Percentiles rank a stretch among this genome's conserved stretches.
Conservation (phyloP, 78 protist genomes). For the Protostelium mycophagum region DNA sequence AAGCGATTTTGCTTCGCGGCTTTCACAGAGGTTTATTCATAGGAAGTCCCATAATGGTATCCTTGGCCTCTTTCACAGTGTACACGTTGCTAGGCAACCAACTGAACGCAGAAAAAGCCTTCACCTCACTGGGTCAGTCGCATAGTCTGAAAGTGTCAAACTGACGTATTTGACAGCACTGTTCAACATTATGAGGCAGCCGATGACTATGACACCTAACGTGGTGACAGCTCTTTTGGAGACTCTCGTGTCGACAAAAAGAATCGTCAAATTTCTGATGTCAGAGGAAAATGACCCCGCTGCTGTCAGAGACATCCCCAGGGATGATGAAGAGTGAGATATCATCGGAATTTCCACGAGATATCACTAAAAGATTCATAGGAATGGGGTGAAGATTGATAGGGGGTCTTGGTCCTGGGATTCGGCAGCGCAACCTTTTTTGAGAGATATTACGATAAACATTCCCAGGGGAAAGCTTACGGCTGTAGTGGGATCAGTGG, state of each 20-base stretch:
- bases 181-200: conserved; percentile 84
- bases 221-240: conserved; percentile 62
- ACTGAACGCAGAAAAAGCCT: conserved; percentile 73
- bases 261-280: conserved; percentile 62
- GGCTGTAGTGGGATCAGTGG: conserved; percentile 83
- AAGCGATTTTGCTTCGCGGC: conserved; percentile 28
- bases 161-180: conserved; percentile 15
- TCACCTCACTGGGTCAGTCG: conserved; percentile 53
- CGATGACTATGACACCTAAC: conserved; percentile 75
- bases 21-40: conserved; percentile 3
- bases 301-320: conserved; percentile 12
- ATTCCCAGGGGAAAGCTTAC: conserved; percentile 40
- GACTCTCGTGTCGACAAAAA: conserved; percentile 62
- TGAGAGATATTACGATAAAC: conserved; percentile 13
- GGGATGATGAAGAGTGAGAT: too few species aligned
- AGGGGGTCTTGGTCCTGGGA: conserved; percentile 51
- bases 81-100: conserved; percentile 24
- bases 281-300: conserved; percentile 41
- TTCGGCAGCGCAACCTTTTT: conserved; percentile 4
- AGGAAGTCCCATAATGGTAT: conserved; percentile 70
- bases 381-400: conserved; percentile 8
- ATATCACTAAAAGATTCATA: neutral
- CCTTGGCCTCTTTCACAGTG: conserved; percentile 67
- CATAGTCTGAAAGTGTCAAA: neutral
- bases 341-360: neutral